Evolutionary conservation across 768 basidiomycete species (phyloP).

Genomic region (Gloeopeniophorella convolvens): DNA sequence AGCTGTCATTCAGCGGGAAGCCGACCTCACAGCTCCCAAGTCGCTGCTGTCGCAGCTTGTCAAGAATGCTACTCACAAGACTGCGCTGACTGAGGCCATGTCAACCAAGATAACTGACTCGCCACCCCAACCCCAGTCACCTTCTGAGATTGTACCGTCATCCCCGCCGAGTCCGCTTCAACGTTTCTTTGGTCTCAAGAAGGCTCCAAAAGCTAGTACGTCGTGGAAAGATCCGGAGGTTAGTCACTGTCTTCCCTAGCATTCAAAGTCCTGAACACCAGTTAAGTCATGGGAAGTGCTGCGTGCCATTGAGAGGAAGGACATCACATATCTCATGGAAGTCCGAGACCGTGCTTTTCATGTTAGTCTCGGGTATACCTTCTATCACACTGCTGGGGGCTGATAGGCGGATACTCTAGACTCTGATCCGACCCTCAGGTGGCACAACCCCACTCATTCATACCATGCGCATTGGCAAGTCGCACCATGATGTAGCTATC

Average conservation of each 20-base stretch:
- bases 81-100: slow-evolving; percentile 16
- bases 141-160: slow-evolving; percentile 1
- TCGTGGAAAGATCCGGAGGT: slow-evolving; percentile 21
- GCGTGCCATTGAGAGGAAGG: slow-evolving; percentile 78
- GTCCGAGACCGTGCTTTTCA: slow-evolving; percentile 73
- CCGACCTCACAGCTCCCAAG: slow-evolving; percentile 47
- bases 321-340: slow-evolving; percentile 80
- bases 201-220: slow-evolving; percentile 10
- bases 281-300: slow-evolving; percentile 60
- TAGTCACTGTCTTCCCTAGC: neutral
- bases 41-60: slow-evolving; percentile 50
- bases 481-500: slow-evolving; percentile 79
- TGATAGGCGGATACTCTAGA: slow-evolving; percentile 30
- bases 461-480: slow-evolving; percentile 74
- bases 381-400: neutral
- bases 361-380: slow-evolving; percentile 37
- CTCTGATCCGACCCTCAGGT: slow-evolving; percentile 79
- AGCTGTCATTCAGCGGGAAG: slow-evolving; percentile 74
- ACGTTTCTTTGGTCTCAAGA: slow-evolving; percentile 21
- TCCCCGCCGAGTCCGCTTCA: slow-evolving; percentile 12
- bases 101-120: slow-evolving; percentile 31
- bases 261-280: neutral
- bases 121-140: slow-evolving; percentile 21
- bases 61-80: slow-evolving; percentile 27
- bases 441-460: slow-evolving; percentile 87